Percentiles rank a stretch among this genome's conserved stretches.
phyloP scores from a whole-genome alignment of 2,329 filamentous ascomycete genomes.

The Epichloe gansuensis region DNA sequence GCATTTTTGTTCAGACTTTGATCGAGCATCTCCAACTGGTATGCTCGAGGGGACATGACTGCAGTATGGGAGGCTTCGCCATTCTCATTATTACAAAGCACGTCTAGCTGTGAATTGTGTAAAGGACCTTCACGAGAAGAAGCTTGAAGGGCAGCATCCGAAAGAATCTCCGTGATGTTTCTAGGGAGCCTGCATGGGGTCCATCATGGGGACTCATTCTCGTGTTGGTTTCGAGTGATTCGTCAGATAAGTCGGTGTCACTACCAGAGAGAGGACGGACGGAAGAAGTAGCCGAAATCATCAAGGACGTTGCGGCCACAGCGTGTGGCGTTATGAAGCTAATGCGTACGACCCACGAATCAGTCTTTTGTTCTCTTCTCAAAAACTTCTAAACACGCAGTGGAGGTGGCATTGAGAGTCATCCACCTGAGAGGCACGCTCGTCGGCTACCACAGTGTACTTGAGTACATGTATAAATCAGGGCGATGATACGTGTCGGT shows the following conservation, averaged over 20 bases:
- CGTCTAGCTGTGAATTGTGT: background rate
- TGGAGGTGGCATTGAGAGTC: background rate
- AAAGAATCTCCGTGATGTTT: slow-evolving; percentile 10
- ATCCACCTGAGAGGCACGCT: background rate
- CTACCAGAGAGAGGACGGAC: background rate
- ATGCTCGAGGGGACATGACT: slow-evolving; percentile 41
- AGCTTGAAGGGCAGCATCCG: slow-evolving; percentile 6
- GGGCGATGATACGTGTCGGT: background rate
- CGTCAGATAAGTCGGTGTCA: slow-evolving; percentile 6
- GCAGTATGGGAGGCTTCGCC: slow-evolving; percentile 5
- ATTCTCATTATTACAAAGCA: slow-evolving; percentile 1
- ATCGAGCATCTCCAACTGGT: slow-evolving; percentile 67
- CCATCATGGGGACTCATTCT: background rate
- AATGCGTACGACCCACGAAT: background rate
- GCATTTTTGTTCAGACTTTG: slow-evolving; percentile 56
- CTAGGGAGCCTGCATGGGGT: background rate
- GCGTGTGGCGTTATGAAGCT: background rate
- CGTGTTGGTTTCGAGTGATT: background rate
- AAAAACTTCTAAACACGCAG: background rate
- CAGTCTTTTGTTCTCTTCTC: background rate
- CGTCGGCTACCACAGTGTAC: background rate
- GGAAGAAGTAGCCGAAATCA: slow-evolving; percentile 4
- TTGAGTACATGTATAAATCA: background rate
- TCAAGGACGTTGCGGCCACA: background rate
- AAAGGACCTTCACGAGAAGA: background rate